phyloP scores from a whole-genome alignment of 345 rosid species.

The Citrus sp. region DNA sequence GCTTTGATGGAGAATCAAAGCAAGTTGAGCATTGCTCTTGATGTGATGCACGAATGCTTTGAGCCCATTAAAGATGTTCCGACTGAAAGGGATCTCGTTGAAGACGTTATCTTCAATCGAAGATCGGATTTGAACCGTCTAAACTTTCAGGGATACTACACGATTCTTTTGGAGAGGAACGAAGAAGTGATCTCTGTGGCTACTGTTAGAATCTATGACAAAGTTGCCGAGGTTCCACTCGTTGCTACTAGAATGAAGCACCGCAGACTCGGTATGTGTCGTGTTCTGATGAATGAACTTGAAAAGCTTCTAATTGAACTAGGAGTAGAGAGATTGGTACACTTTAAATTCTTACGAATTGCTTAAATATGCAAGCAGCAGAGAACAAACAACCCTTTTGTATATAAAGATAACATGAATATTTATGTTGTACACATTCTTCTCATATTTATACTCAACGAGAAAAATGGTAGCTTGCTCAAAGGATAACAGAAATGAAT shows the following conservation, averaged over 20 bases:
- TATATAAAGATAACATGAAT: too few species aligned
- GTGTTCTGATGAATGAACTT: slow-evolving; percentile 39
- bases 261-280: slow-evolving; percentile 54
- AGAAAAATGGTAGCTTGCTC: too few species aligned
- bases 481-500: too few species aligned
- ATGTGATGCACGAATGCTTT: slow-evolving; percentile 73
- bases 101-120: slow-evolving; percentile 50
- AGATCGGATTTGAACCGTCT: slow-evolving; percentile 40
- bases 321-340: slow-evolving; percentile 48
- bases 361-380: too few species aligned
- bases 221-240: slow-evolving; percentile 57
- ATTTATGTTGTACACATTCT: too few species aligned
- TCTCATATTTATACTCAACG: too few species aligned
- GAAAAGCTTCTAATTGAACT: slow-evolving; percentile 48
- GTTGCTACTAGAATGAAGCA: slow-evolving; percentile 42
- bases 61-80: slow-evolving; percentile 49
- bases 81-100: slow-evolving; percentile 56
- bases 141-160: slow-evolving; percentile 59
- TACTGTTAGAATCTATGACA: slow-evolving; percentile 50
- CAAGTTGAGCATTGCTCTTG: slow-evolving; percentile 49
- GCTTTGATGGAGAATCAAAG: slow-evolving; percentile 29
- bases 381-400: too few species aligned
- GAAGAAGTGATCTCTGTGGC: slow-evolving; percentile 57
- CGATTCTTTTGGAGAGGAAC: slow-evolving; percentile 47
- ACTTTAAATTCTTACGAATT: too few species aligned